Base-by-base conservation (phyloP, 495 filamentous ascomycete genomes). In the Darksidea phi region DNA sequence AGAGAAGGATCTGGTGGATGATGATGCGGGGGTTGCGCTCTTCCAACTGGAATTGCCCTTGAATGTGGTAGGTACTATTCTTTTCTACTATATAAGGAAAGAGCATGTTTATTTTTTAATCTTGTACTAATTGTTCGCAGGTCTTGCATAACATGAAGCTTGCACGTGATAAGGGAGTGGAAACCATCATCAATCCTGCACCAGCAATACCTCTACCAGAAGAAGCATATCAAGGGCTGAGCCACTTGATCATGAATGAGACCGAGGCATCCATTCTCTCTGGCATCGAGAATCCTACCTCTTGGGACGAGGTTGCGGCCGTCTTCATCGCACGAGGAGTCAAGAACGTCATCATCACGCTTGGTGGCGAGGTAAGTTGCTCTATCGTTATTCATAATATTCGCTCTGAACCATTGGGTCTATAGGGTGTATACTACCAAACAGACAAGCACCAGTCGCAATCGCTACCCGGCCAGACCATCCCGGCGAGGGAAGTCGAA, bases 21-120 rank as follows among this genome's bases (percentile, higher is more conserved):
- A 47, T n/a, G 57, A 64, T 42, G 36, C 34, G 3, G 20, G 7
- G 12, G 61, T 68, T 7, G 68, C 49, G 25, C 45, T 98, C 20
- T 80, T 97, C 80, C 94, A 98, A 77, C 79, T 94, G 0, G 94
- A 98, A 73, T 89, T 93, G 11, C 91, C 91, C 0, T 64, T 89
- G 1, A 73, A 79, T 4, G 89, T 90, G 0, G 84, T 91, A 63
- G 18, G 72, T 70, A 10, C 15, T 51, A 1, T 51, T 28, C 5
- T 10, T 26, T 63, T 45, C 5, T 17, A 1, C 10, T 13, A 15
- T 20, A 23, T 26, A 13, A n/a, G 23, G 20, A 18, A 13, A n/a
- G n/a, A n/a, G n/a, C n/a, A n/a, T n/a, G n/a, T n/a, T n/a, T 15
- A 15, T 0, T 25, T 10, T 18, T 17, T 15, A 20, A 11, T 15